Percentiles rank a stretch among this genome's conserved stretches.
Conservation (phyloP, 495 filamentous ascomycete genomes). For the Chaetomium fimeti region DNA sequence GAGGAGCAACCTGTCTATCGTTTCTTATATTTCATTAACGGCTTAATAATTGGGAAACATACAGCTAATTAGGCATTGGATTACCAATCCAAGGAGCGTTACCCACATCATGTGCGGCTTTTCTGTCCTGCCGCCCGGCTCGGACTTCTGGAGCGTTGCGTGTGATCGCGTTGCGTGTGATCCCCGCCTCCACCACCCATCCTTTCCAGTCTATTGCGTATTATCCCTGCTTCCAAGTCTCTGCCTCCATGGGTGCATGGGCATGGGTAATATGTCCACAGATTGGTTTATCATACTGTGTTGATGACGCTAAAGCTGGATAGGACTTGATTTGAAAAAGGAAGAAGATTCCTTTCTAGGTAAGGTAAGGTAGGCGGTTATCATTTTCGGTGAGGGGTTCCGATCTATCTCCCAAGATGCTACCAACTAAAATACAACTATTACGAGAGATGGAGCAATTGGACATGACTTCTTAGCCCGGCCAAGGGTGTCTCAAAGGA, state of each 20-base stretch:
- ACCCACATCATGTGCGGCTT: not conserved
- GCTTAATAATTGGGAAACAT: slow-evolving; percentile 4
- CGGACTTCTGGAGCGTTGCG: not conserved
- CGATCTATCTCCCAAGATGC: not conserved
- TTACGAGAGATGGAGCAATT: not conserved
- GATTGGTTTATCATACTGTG: not conserved
- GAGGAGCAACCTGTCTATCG: not conserved
- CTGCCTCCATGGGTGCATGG: too few relatives aligned
- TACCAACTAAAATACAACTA: not conserved
- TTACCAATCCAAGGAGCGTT: not conserved
- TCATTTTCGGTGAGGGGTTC: not conserved
- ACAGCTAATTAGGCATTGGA: too few relatives aligned
- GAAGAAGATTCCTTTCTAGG: not conserved
- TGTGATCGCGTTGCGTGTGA: not conserved
- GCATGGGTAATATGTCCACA: too few relatives aligned
- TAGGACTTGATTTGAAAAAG: not conserved
- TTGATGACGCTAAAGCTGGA: not conserved
- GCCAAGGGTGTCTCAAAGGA: not conserved
- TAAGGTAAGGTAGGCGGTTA: too few relatives aligned
- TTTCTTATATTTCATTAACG: not conserved
- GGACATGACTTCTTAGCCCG: not conserved
- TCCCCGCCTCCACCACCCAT: too few relatives aligned
- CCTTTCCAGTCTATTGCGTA: too few relatives aligned
- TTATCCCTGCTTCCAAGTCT: too few relatives aligned
- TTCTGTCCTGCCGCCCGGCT: not conserved